Percentiles rank a stretch among this genome's conserved stretches.
phyloP scores from a whole-genome alignment of 345 rosid species.

The Draba incana region DNA sequence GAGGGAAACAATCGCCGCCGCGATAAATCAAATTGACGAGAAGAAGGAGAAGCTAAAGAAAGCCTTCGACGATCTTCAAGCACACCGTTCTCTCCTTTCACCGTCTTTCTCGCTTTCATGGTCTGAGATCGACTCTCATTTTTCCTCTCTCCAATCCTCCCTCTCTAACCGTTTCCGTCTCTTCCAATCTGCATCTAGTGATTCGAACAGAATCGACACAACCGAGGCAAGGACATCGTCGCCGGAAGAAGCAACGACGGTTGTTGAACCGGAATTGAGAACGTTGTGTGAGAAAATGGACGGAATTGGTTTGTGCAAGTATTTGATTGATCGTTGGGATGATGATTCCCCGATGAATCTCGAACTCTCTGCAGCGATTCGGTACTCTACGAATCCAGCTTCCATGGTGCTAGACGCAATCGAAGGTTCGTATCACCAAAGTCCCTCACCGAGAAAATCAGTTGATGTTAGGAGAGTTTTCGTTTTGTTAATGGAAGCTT shows the following conservation, averaged over 20 bases:
- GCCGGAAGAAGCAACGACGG: constrained; percentile 20
- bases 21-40: constrained; percentile 52
- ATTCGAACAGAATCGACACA: background rate
- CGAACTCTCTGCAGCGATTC: constrained; percentile 52
- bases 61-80: constrained; percentile 71
- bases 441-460: constrained; percentile 16
- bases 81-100: constrained; percentile 52
- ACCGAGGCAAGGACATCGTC: background rate
- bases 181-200: constrained; percentile 48
- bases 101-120: constrained; percentile 58
- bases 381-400: constrained; percentile 52
- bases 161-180: constrained; percentile 51
- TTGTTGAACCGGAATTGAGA: constrained; percentile 49
- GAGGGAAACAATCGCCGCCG: constrained; percentile 53
- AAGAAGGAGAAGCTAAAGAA: constrained; percentile 58
- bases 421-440: constrained; percentile 46
- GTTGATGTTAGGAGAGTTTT: constrained; percentile 50
- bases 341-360: constrained; percentile 46
- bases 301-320: constrained; percentile 58
- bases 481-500: constrained; percentile 56
- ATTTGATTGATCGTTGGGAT: constrained; percentile 42
- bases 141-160: constrained; percentile 51
- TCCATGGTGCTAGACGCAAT: constrained; percentile 66
- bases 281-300: constrained; percentile 64
- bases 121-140: constrained; percentile 73